Conservation (phyloP, 2,329 filamentous ascomycete genomes). For the Pestalotiopsis sp. region DNA sequence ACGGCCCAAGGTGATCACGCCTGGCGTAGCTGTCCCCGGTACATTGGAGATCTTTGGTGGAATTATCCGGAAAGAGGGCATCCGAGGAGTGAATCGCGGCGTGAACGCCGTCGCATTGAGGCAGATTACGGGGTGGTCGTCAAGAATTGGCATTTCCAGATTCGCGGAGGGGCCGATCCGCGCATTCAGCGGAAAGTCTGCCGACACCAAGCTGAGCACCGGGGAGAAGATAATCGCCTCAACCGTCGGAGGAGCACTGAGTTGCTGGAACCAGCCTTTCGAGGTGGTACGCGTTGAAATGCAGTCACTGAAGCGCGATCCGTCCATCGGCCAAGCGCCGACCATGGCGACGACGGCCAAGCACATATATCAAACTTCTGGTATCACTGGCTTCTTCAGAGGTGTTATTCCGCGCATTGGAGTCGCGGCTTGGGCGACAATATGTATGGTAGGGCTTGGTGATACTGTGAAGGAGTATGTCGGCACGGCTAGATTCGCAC, state of each 20-base stretch:
- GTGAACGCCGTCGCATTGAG: not conserved
- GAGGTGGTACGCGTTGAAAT: conserved; percentile 99
- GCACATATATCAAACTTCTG: conserved; percentile 34
- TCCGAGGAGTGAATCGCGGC: not conserved
- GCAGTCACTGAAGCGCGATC: conserved; percentile 98
- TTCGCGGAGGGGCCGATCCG: not conserved
- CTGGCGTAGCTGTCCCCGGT: conserved; percentile 57
- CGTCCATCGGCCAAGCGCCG: conserved; percentile 68
- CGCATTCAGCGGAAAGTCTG: not conserved
- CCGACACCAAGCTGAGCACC: conserved; percentile 81
- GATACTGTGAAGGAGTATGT: conserved; percentile 72
- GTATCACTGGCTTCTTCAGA: conserved; percentile 89
- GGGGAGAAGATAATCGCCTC: conserved; percentile 88
- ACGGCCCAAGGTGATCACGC: conserved; percentile 88
- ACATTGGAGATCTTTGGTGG: conserved; percentile 69
- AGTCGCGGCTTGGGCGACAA: conserved; percentile 96
- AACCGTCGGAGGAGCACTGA: conserved; percentile 87
- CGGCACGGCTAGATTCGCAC: not conserved
- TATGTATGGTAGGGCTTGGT: conserved; percentile 99
- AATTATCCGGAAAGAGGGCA: not conserved
- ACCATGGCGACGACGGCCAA: not conserved
- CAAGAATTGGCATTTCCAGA: not conserved
- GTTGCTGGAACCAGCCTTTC: conserved; percentile 99
- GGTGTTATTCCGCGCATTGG: conserved; percentile 93
- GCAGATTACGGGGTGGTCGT: not conserved